Base-by-base conservation (phyloP, 768 basidiomycete genomes). In the Gymnopilus junonius region DNA sequence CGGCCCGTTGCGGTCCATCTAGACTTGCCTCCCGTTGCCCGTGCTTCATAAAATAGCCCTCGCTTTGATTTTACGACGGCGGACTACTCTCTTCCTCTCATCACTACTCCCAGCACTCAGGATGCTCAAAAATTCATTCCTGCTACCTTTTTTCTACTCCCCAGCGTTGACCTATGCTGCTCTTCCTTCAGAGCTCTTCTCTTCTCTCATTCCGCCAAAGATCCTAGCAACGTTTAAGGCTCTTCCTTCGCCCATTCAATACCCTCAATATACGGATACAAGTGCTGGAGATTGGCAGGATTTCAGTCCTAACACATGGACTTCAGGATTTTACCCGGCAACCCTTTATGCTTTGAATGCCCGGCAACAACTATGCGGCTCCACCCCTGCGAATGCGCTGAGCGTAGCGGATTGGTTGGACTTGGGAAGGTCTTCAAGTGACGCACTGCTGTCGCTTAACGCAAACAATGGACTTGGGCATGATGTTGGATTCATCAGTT, bases 401-500 rank as follows among this genome's bases (percentile, higher is more conserved):
- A 74, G 73, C 25, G 67, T 68, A n/a, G 76, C 78, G n/a, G 79
- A 88, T 66, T 92, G 89, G 88, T 67, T 90, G 31, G 67, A 71
- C 0, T 73, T 88, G 4, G 87, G 83, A 2, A 78, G 86, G 15
- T 70, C 77, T 21, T 83, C 85, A 67, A 84, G 84, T 64, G 77
- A 78, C 17, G 85, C 80, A 2, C 72, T 87, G 69, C 73, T 88
- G 5, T 81, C 83, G 0, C 77, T 87, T 1, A 82, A 85, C 66
- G 69, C 69, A 5, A 74, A 76, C 29, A 85, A 81, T 55, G 77
- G 72, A 17, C 77, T 87, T 29, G 87, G 85, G 12, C 89, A 91
- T 67, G 90, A 92, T 69, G 86, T 88, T 31, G 90, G 89, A 8
- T 91, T 90, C 72, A 72, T 91, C 65, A 89, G 88, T 73, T 88